phyloP scores from a whole-genome alignment of 106 monocot genomes.

The Xerophyta viscosa region DNA sequence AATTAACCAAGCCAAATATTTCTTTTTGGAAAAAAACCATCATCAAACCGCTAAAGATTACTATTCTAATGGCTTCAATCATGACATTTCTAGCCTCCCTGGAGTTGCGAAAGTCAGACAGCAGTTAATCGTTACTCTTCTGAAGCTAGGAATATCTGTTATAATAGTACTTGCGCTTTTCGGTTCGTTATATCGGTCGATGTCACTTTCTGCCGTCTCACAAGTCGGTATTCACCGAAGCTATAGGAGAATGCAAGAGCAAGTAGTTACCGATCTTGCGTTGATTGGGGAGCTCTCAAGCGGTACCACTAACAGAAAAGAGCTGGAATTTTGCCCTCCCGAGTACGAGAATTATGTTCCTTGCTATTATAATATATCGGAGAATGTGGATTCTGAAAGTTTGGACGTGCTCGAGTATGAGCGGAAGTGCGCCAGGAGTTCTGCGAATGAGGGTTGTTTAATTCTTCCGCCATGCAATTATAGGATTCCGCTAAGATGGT shows the following conservation, averaged over 20 bases:
- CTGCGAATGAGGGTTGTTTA: slow-evolving; percentile 30
- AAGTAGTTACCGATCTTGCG: slow-evolving; percentile 55
- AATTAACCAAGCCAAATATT: slow-evolving; percentile 23
- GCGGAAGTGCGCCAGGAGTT: slow-evolving; percentile 26
- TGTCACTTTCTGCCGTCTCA: slow-evolving; percentile 39
- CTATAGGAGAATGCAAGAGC: slow-evolving; percentile 63
- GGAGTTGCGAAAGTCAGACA: slow-evolving; percentile 16
- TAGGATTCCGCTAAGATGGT: slow-evolving; percentile 77
- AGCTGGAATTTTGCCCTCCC: slow-evolving; percentile 50
- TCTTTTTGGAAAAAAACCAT: neutral
- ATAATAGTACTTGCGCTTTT: slow-evolving; percentile 35
- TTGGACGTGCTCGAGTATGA: slow-evolving; percentile 25
- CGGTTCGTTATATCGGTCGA: slow-evolving; percentile 66
- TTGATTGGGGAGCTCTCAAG: slow-evolving; percentile 51
- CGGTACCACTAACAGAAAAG: slow-evolving; percentile 37
- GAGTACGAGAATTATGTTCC: slow-evolving; percentile 79
- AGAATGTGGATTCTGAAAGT: slow-evolving; percentile 21
- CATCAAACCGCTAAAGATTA: slow-evolving; percentile 25
- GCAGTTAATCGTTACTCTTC: slow-evolving; percentile 14
- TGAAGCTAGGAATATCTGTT: slow-evolving; percentile 39
- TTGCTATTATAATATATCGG: slow-evolving; percentile 68
- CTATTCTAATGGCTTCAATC: slow-evolving; percentile 27
- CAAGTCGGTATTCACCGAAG: slow-evolving; percentile 25
- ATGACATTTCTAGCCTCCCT: slow-evolving; percentile 20
- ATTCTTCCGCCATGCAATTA: slow-evolving; percentile 60